Evolutionary conservation across 2,329 filamentous ascomycete species (phyloP), one percentile per base, ranked within the genome.

Genomic region (Trichoderma gracile): DNA sequence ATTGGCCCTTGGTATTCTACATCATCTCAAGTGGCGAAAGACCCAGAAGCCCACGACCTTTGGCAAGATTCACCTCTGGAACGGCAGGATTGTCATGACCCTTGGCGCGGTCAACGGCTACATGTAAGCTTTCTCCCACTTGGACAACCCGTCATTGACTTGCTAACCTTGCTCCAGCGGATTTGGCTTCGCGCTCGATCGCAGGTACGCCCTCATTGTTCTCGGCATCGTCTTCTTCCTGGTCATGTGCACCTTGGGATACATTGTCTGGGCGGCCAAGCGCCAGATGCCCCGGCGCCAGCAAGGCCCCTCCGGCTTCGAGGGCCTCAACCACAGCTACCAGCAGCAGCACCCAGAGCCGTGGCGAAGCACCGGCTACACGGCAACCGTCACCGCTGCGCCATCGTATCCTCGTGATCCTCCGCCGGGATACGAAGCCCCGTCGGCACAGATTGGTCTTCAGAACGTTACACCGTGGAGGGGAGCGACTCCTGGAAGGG

Each of bases 81-180:
- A 86, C 3, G 86, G 86, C 2, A 80, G 85, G 15, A 52, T 81
- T 3, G 77, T 85, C 42, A 78, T 88, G 21, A 71, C 81, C 10
- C 69, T 86, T 3, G 86, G 84, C 50, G 75, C 84, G 17, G 69
- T 82, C 62, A 87, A 88, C 67, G 83, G 79, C 23, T 86, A 86
- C 67, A 73, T 87, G 83, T 84, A 75, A 67, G 82, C 76, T 27
- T 46, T 38, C 1, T 12, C 12, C 23, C 43, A 6, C 17, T 10
- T 19, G 17, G 3, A 4, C 19, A 8, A 3, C 8, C 6, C 15
- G 21, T 8, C 9, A 17, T 23, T n/a, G 8, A 65, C 56, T 17
- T 42, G 7, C 59, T 53, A 2, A 62, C 49, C 17, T 54, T 21
- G 45, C 17, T 45, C 27, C 55, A 85, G 83, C 5, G 86, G 86